Conservation (phyloP, 768 basidiomycete species). For the Epithele typhae region DNA sequence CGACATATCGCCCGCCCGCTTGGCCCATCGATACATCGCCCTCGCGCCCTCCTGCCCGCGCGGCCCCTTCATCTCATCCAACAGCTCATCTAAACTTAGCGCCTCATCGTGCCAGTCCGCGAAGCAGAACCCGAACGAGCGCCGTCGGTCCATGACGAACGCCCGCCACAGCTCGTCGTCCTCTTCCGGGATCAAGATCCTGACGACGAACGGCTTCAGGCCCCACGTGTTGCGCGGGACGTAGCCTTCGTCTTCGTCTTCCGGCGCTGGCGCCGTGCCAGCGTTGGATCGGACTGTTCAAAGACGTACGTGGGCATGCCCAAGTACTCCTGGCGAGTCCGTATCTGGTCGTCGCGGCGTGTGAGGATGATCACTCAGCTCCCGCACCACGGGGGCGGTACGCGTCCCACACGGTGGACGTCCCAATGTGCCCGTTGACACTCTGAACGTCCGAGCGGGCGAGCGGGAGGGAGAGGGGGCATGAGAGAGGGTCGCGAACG, state of each 20-base stretch:
- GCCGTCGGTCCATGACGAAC: constrained; percentile 38
- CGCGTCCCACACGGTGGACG: constrained; percentile 28
- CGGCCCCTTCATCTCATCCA: constrained; percentile 15
- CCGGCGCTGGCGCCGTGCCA: no score
- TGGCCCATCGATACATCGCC: constrained; percentile 28
- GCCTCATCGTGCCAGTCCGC: constrained; percentile 17
- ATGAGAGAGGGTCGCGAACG: no score
- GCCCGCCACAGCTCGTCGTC: no score
- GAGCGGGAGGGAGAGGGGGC: no score
- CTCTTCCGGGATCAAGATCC: no score
- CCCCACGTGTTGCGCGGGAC: constrained; percentile 27
- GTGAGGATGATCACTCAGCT: no score
- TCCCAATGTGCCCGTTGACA: background rate
- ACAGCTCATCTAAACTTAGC: constrained; percentile 15
- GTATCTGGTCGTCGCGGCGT: constrained; percentile 9
- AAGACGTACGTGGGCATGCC: no score
- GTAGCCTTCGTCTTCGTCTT: constrained; percentile 17
- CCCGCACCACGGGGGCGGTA: constrained; percentile 24
- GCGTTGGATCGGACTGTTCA: no score
- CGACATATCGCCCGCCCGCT: constrained; percentile 18
- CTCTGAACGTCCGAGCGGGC: no score
- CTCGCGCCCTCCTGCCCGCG: constrained; percentile 13
- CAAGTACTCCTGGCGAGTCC: no score
- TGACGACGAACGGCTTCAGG: constrained; percentile 35
- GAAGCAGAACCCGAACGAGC: constrained; percentile 33